Conservation (phyloP, 2,329 filamentous ascomycete genomes). For the Sporothrix curviconia region DNA sequence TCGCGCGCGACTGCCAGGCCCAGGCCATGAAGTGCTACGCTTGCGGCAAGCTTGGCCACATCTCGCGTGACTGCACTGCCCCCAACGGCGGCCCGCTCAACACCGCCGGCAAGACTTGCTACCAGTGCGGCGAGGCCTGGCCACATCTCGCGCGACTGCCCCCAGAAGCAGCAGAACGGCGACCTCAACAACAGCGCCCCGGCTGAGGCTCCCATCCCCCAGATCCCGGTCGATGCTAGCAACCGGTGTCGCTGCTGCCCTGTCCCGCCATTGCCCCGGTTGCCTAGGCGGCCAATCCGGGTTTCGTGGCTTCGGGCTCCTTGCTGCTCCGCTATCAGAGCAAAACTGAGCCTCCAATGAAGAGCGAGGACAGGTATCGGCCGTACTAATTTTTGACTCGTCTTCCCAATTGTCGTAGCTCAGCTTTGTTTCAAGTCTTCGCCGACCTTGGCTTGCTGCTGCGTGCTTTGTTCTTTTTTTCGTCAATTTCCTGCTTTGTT, state of each 20-base stretch:
- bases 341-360: too few species aligned
- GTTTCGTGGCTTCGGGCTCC: background rate
- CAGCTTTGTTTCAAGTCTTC: too few species aligned
- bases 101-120: conserved; percentile 97
- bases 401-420: background rate
- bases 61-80: conserved; percentile 88
- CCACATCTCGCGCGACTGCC: conserved; percentile 93
- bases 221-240: conserved; percentile 39
- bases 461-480: background rate
- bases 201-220: conserved; percentile 39
- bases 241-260: conserved; percentile 31
- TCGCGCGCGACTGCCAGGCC: conserved; percentile 95
- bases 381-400: background rate
- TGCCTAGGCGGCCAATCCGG: conserved; percentile 30
- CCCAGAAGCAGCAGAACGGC: conserved; percentile 53
- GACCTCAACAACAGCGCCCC: conserved; percentile 36
- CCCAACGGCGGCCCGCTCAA: conserved; percentile 94
- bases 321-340: background rate
- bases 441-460: background rate
- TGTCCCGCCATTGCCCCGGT: conserved; percentile 37
- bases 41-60: conserved; percentile 91
- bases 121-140: conserved; percentile 93
- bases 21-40: conserved; percentile 99
- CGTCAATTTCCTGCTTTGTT: background rate
- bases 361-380: background rate